A percentile compares a stretch with the other conserved stretches of the same genome.
Conservation (phyloP, 192 early-diverging fungal species). For the Coemansia sp. region DNA sequence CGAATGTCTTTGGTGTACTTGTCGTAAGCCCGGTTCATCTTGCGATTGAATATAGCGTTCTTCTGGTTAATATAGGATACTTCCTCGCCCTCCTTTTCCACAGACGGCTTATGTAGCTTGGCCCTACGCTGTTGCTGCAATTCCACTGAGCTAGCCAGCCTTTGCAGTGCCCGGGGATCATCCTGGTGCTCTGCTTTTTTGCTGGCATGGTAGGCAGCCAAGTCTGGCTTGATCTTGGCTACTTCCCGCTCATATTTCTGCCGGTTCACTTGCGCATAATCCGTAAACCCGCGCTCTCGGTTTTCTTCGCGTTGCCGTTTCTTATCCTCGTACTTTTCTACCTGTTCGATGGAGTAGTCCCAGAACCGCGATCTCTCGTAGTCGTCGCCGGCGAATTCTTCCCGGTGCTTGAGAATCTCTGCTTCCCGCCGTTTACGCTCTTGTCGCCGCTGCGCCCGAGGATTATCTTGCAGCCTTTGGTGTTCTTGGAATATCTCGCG, state of each 20-base stretch:
- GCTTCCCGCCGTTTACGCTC: conserved; percentile 74
- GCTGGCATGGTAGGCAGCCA: conserved; percentile 62
- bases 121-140: conserved; percentile 72
- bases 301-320: conserved; percentile 55
- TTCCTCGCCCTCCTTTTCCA: conserved; percentile 73
- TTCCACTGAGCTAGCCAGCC: conserved; percentile 66
- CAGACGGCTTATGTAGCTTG: conserved; percentile 43
- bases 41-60: conserved; percentile 94
- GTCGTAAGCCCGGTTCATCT: conserved; percentile 92
- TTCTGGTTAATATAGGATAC: conserved; percentile 96
- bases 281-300: conserved; percentile 78
- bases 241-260: conserved; percentile 85
- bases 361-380: conserved; percentile 80
- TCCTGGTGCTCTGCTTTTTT: conserved; percentile 54
- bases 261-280: conserved; percentile 77
- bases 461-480: conserved; percentile 69
- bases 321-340: conserved; percentile 74
- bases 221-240: conserved; percentile 79
- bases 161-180: conserved; percentile 62
- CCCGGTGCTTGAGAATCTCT: conserved; percentile 60
- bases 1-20: conserved; percentile 92
- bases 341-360: conserved; percentile 82
- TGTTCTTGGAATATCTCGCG: conserved; percentile 73
- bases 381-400: conserved; percentile 71
- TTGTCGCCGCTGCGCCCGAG: conserved; percentile 57